Conservation (phyloP, 495 filamentous ascomycete species). For the Rhizodiscina lignyota region DNA sequence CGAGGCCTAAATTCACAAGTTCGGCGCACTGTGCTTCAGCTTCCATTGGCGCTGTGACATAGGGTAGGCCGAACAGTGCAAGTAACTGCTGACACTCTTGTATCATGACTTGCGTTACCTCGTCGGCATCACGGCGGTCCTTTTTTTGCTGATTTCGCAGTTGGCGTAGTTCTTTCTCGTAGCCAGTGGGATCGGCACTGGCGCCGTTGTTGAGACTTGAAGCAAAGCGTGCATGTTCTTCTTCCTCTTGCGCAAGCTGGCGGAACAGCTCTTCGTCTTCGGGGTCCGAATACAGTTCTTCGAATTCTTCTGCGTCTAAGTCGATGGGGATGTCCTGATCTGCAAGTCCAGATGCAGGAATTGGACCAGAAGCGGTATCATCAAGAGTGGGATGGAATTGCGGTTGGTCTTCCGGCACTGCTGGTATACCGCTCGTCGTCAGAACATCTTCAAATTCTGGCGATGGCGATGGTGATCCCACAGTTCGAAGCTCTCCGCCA, state of each 20-base stretch:
- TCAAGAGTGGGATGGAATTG: too few relatives aligned
- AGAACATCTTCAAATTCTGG: conserved; percentile 37
- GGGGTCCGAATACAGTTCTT: conserved; percentile 55
- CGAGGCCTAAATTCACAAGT: conserved; percentile 66
- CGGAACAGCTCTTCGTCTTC: conserved; percentile 80
- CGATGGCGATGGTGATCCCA: conserved; percentile 23
- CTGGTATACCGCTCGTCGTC: conserved; percentile 1
- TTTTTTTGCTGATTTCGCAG: conserved; percentile 89
- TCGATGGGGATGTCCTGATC: conserved; percentile 10
- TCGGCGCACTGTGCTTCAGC: conserved; percentile 96
- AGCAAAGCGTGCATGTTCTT: conserved; percentile 86
- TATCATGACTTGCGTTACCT: conserved; percentile 88
- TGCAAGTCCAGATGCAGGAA: conserved; percentile 13
- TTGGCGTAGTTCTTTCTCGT: conserved; percentile 72
- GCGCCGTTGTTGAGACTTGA: conserved; percentile 62
- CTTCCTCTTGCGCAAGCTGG: conserved; percentile 71
- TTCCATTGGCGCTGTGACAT: conserved; percentile 97
- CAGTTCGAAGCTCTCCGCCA: too few relatives aligned
- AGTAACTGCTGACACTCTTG: conserved; percentile 87
- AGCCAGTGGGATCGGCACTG: conserved; percentile 46
- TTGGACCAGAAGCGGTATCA: too few relatives aligned
- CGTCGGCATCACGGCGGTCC: conserved; percentile 86
- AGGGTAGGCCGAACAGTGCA: conserved; percentile 79
- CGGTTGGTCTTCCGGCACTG: conserved; percentile 1
- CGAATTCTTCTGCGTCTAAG: conserved; percentile 21